These are phyloP conservation scores for Leptomonas pyrrhocoris DNA, from an alignment of 208 protist species.

Conservation along the genomic window DNA sequence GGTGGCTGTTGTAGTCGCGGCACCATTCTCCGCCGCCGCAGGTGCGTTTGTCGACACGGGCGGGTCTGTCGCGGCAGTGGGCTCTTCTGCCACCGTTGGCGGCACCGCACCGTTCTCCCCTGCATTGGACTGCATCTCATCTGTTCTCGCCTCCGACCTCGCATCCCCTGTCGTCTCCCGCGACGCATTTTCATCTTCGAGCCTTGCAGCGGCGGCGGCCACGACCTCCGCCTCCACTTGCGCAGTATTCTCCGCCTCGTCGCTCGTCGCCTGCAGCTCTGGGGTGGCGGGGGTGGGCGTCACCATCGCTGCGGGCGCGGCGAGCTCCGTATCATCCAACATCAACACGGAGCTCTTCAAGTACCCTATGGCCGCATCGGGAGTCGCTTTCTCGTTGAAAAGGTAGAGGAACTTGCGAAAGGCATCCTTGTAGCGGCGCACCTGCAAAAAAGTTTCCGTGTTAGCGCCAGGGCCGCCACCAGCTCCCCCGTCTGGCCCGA, in stretches of 20 bases:
- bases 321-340: constrained; percentile 3
- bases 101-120: not conserved
- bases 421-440: constrained; percentile 65
- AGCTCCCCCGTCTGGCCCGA: not conserved
- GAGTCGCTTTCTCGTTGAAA: constrained; percentile 65
- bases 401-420: constrained; percentile 72
- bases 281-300: constrained; percentile 5
- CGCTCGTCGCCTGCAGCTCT: not conserved
- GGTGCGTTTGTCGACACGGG: not conserved
- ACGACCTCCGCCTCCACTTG: not conserved
- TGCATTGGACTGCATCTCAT: not conserved
- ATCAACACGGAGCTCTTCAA: constrained; percentile 43
- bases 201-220: not conserved
- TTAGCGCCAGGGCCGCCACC: constrained; percentile 1
- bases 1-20: not conserved
- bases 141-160: not conserved
- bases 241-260: not conserved
- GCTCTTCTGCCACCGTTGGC: not conserved
- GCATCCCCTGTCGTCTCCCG: not conserved
- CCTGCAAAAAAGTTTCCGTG: constrained; percentile 54
- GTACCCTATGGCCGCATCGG: constrained; percentile 64
- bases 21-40: not conserved
- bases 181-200: not conserved
- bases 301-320: not conserved
- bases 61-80: not conserved